Evolutionary conservation across 352 stramenopile genomes (phyloP).

Genomic region (Phytopythium ostracodes): DNA sequence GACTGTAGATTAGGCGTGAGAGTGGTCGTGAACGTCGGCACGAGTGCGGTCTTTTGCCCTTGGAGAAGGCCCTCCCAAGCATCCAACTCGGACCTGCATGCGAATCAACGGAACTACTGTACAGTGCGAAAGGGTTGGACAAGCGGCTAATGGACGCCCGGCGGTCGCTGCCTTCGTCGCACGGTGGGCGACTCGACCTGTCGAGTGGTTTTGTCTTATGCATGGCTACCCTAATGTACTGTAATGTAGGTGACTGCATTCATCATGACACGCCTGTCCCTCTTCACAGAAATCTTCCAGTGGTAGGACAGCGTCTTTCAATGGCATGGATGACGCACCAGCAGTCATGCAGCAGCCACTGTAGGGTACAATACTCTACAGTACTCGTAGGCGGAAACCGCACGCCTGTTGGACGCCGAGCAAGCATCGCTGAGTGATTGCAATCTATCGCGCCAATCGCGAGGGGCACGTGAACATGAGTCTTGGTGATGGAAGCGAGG

Average conservation of each 20-base stretch:
- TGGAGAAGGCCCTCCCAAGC: too few relatives aligned
- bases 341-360: neutral
- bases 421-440: constrained; percentile 7
- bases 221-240: neutral
- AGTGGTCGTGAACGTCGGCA: too few relatives aligned
- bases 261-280: neutral
- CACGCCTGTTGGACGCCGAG: neutral
- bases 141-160: too few relatives aligned
- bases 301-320: neutral
- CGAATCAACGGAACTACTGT: too few relatives aligned
- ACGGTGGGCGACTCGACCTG: neutral
- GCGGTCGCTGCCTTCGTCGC: too few relatives aligned
- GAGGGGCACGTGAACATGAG: neutral
- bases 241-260: neutral
- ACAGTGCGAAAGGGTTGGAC: too few relatives aligned
- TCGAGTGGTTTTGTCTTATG: too few relatives aligned
- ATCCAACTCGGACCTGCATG: too few relatives aligned
- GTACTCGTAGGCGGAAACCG: neutral
- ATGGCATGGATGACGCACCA: neutral
- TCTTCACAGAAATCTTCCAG: neutral
- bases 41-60: too few relatives aligned
- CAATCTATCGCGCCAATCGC: neutral
- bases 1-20: too few relatives aligned
- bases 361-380: too few relatives aligned
- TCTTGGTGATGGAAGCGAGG: neutral